Conservation (phyloP, 768 basidiomycete genomes). For the Calvatia gigantea region DNA sequence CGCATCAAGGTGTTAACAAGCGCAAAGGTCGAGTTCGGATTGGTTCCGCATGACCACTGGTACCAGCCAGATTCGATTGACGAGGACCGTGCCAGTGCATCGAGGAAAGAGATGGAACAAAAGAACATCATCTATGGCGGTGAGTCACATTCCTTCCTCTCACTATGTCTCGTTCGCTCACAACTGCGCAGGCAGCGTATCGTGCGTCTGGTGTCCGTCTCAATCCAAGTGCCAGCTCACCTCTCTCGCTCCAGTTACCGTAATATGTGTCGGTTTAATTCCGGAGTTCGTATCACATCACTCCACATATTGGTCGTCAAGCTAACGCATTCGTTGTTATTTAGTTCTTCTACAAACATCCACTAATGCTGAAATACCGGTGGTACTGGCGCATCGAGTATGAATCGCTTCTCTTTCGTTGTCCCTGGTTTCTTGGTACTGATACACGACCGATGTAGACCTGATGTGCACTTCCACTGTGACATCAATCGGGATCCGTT, state of each 20-base stretch:
- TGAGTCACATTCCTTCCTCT: background rate
- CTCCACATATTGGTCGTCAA: background rate
- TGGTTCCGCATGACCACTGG: constrained; percentile 69
- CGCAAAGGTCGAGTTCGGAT: constrained; percentile 43
- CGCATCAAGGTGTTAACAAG: constrained; percentile 27
- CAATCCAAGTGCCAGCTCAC: background rate
- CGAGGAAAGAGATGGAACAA: constrained; percentile 58
- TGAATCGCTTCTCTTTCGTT: constrained; percentile 22
- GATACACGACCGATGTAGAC: constrained; percentile 31
- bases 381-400: constrained; percentile 83
- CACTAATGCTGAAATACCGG: constrained; percentile 58
- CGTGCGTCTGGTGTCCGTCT: constrained; percentile 11
- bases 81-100: constrained; percentile 55
- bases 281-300: constrained; percentile 39
- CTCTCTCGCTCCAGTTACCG: constrained; percentile 36
- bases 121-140: constrained; percentile 41
- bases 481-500: constrained; percentile 68
- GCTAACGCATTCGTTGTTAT: background rate
- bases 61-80: constrained; percentile 73
- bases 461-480: constrained; percentile 74
- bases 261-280: constrained; percentile 72
- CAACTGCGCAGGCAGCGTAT: constrained; percentile 22
- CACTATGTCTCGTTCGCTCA: background rate
- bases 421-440: constrained; percentile 11
- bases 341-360: constrained; percentile 71